Evolutionary conservation across 768 basidiomycete genomes (phyloP).

Genomic region (Calocybe cyanea): DNA sequence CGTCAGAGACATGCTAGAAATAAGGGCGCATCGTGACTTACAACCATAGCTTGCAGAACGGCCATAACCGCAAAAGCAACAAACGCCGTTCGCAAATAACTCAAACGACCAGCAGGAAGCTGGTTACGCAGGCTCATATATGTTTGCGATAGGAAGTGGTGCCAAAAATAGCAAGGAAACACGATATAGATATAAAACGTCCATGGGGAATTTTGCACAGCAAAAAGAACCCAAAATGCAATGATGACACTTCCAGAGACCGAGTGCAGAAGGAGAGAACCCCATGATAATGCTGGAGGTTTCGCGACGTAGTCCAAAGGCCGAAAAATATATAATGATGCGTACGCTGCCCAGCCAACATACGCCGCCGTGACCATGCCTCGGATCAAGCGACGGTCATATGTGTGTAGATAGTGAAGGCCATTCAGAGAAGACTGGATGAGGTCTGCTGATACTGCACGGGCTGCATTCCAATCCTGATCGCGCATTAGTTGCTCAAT

Average conservation of each 20-base stretch:
- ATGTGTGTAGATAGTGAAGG: constrained; percentile 78
- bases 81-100: constrained; percentile 16
- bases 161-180: constrained; percentile 81
- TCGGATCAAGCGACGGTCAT: constrained; percentile 72
- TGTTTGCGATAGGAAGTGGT: constrained; percentile 38
- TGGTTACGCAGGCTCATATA: constrained; percentile 13
- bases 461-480: constrained; percentile 45
- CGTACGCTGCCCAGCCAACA: constrained; percentile 72
- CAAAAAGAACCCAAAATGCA: constrained; percentile 48
- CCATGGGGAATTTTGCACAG: constrained; percentile 61
- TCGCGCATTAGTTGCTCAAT: constrained; percentile 45
- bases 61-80: constrained; percentile 31
- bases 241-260: constrained; percentile 23
- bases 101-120: neutral
- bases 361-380: constrained; percentile 70
- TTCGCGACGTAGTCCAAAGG: constrained; percentile 22
- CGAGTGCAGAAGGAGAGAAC: constrained; percentile 10
- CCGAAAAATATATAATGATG: constrained; percentile 54
- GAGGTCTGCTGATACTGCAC: constrained; percentile 44
- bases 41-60: constrained; percentile 69
- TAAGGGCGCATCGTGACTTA: constrained; percentile 30
- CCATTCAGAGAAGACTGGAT: constrained; percentile 55
- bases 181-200: constrained; percentile 72
- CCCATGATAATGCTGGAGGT: neutral
- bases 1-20: neutral